A percentile compares a stretch with the other conserved stretches of the same genome.
phyloP scores from a whole-genome alignment of 2,329 filamentous ascomycete species.

The Trichoderma simmonsii region DNA sequence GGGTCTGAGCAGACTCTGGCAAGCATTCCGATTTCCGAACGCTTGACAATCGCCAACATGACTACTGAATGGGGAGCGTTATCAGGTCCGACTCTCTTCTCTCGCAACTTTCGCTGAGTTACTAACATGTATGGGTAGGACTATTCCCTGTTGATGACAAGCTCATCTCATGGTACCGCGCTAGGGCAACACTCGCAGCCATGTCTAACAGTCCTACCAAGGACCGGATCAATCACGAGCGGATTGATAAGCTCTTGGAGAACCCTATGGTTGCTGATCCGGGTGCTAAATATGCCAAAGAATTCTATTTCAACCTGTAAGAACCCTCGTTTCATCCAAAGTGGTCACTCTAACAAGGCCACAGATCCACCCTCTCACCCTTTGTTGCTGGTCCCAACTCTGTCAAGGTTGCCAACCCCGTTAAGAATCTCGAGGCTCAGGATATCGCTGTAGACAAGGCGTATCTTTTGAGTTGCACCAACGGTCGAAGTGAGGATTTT shows the following conservation, averaged over 20 bases:
- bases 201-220: conserved; percentile 53
- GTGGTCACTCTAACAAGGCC: not conserved
- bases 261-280: conserved; percentile 68
- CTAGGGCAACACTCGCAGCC: conserved; percentile 70
- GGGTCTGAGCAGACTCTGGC: conserved; percentile 74
- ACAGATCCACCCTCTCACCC: conserved; percentile 74
- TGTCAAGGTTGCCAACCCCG: conserved; percentile 70
- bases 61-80: conserved; percentile 78
- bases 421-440: conserved; percentile 68
- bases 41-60: conserved; percentile 78
- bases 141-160: conserved; percentile 74
- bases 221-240: conserved; percentile 66
- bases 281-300: conserved; percentile 78
- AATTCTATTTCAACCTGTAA: conserved; percentile 58
- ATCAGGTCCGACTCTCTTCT: conserved; percentile 23
- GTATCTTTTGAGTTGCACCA: conserved; percentile 79
- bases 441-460: conserved; percentile 66
- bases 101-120: conserved; percentile 1
- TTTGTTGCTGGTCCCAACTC: conserved; percentile 87
- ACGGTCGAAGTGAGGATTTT: conserved; percentile 72
- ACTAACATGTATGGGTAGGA: conserved; percentile 9
- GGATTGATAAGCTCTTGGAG: conserved; percentile 68
- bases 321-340: conserved; percentile 40
- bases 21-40: conserved; percentile 68
- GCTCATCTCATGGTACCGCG: conserved; percentile 70